Conservation (phyloP, 1,284 basidiomycete genomes). For the Caloboletus inedulis region DNA sequence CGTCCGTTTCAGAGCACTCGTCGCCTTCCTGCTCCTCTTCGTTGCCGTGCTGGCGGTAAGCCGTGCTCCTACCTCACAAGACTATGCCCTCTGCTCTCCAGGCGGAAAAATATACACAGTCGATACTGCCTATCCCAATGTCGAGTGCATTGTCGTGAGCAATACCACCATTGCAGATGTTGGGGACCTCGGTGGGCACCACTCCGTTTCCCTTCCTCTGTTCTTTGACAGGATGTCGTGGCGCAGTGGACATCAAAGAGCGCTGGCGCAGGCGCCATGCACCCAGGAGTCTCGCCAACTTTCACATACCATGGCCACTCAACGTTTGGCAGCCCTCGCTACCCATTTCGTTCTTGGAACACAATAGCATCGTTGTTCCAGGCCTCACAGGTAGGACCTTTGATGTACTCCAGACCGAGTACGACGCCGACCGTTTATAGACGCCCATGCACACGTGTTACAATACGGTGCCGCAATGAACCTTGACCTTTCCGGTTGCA, state of each 20-base stretch:
- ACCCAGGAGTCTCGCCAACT: background rate
- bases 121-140: conserved; percentile 42
- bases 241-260: conserved; percentile 21
- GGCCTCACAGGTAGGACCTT: conserved; percentile 58
- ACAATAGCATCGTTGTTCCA: conserved; percentile 57
- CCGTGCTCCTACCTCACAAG: background rate
- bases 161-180: conserved; percentile 52
- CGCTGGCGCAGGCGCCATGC: conserved; percentile 22
- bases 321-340: conserved; percentile 27
- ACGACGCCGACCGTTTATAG: conserved; percentile 35
- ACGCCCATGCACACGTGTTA: conserved; percentile 78
- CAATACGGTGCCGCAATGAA: conserved; percentile 65
- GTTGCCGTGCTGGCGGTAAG: conserved; percentile 12
- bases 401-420: background rate
- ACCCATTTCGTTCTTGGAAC: conserved; percentile 41
- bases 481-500: conserved; percentile 59
- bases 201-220: background rate
- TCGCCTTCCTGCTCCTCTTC: conserved; percentile 17
- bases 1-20: background rate
- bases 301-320: conserved; percentile 26
- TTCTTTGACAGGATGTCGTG: conserved; percentile 5
- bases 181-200: conserved; percentile 53
- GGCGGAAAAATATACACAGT: conserved; percentile 53
- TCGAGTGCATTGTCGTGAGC: conserved; percentile 68
- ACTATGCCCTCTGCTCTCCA: conserved; percentile 49